Conservation (phyloP, 768 basidiomycete genomes). For the Collybia nuda region DNA sequence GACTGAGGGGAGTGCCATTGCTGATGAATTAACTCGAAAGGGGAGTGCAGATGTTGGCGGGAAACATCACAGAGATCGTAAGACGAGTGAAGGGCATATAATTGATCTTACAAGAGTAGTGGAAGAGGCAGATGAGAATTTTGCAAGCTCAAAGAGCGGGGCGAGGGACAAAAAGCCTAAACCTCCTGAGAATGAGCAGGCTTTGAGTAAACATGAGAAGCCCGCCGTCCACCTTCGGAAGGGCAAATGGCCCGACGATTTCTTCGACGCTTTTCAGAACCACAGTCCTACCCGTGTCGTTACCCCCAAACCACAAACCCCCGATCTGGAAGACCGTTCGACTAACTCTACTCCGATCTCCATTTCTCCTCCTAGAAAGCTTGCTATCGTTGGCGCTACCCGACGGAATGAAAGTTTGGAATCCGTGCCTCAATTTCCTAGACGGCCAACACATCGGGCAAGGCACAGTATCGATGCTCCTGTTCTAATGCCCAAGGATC, state of each 20-base stretch:
- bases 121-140: conserved; percentile 69
- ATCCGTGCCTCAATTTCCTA: conserved; percentile 44
- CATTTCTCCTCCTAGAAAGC: conserved; percentile 51
- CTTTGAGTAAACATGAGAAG: conserved; percentile 25
- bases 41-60: conserved; percentile 7
- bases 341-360: conserved; percentile 31
- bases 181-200: conserved; percentile 18
- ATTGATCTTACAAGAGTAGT: conserved; percentile 67
- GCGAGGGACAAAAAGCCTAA: conserved; percentile 20
- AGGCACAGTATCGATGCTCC: conserved; percentile 62
- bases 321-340: conserved; percentile 20
- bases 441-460: conserved; percentile 63
- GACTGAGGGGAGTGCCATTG: conserved; percentile 62
- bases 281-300: conserved; percentile 26
- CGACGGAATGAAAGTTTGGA: conserved; percentile 48
- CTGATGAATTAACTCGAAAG: conserved; percentile 48
- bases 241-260: conserved; percentile 85
- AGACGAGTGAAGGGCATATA: conserved; percentile 59
- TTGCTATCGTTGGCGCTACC: conserved; percentile 49
- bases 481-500: conserved; percentile 49
- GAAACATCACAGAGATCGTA: conserved; percentile 49
- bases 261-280: conserved; percentile 57
- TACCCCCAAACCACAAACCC: conserved; percentile 25
- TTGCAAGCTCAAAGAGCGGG: conserved; percentile 40
- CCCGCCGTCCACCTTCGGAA: conserved; percentile 62